These are phyloP conservation scores for Geosiphon pyriformis DNA, from an alignment of 192 early-diverging fungal genomes.

Conservation along the genomic window DNA sequence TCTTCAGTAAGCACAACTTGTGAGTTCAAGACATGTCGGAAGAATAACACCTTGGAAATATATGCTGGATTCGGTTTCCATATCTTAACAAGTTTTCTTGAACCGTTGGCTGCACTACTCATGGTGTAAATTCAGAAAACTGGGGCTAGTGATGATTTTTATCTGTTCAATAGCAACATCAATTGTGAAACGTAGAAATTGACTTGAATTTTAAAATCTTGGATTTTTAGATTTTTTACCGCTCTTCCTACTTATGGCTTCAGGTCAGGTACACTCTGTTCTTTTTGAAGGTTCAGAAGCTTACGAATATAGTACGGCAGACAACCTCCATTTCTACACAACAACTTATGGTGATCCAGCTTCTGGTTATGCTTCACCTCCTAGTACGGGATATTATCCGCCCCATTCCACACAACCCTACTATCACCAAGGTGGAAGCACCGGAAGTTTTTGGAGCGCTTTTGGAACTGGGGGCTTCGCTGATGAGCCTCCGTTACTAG, in stretches of 20 bases:
- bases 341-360: conserved; percentile 46
- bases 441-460: conserved; percentile 55
- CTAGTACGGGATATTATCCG: conserved; percentile 11
- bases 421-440: neutral
- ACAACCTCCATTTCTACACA: conserved; percentile 52
- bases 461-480: conserved; percentile 90
- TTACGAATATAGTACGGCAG: conserved; percentile 19
- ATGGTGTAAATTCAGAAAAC: neutral
- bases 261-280: conserved; percentile 10
- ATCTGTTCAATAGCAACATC: neutral
- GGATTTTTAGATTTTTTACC: neutral
- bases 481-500: conserved; percentile 89
- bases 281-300: conserved; percentile 8
- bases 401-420: neutral
- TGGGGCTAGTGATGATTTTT: neutral
- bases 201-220: neutral
- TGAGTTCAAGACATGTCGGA: neutral
- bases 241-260: neutral
- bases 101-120: no score
- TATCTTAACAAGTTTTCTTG: neutral
- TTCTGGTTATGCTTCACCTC: conserved; percentile 26
- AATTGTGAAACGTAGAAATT: no score
- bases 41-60: neutral
- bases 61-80: neutral
- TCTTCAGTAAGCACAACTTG: neutral